Percentiles rank a stretch among this genome's conserved stretches.
These are phyloP conservation scores for Metarhizium rileyi DNA, from an alignment of 2,329 filamentous ascomycete genomes.

Conservation along the genomic window DNA sequence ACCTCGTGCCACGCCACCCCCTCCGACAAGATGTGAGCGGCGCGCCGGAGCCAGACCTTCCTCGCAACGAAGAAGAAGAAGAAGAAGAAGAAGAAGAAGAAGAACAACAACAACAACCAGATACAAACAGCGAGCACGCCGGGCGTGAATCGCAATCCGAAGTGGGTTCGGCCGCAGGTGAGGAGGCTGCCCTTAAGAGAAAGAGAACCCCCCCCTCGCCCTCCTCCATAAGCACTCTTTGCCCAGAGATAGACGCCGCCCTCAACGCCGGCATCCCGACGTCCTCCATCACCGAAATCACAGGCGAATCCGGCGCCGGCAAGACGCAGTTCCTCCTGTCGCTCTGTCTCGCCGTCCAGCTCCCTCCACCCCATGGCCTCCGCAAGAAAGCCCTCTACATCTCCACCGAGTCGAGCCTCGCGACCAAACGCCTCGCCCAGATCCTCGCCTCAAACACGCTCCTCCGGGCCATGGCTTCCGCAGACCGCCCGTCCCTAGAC, in stretches of 20 bases:
- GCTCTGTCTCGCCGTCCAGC: constrained; percentile 74
- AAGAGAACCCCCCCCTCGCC: not conserved
- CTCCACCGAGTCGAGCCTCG: constrained; percentile 79
- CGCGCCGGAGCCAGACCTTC: not conserved
- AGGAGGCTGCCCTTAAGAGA: too few relatives aligned
- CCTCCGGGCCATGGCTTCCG: constrained; percentile 31
- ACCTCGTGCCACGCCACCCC: constrained; percentile 32
- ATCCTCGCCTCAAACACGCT: constrained; percentile 60
- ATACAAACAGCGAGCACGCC: not conserved
- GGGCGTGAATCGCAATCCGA: not conserved
- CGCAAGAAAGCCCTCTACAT: constrained; percentile 78
- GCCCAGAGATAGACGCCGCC: constrained; percentile 56
- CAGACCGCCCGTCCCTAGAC: constrained; percentile 52
- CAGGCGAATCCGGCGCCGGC: constrained; percentile 85
- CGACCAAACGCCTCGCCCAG: constrained; percentile 72
- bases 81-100: too few relatives aligned
- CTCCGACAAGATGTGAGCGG: constrained; percentile 7
- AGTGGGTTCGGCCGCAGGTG: too few relatives aligned
- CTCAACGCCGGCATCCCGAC: constrained; percentile 73
- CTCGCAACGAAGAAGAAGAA: not conserved
- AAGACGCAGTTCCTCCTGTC: constrained; percentile 91
- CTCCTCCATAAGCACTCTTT: constrained; percentile 64
- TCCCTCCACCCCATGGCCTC: constrained; percentile 62
- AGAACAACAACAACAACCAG: not conserved
- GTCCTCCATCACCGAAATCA: constrained; percentile 78